phyloP scores from a whole-genome alignment of 805 yeast genomes.

The Yamadazyma laniorum region DNA sequence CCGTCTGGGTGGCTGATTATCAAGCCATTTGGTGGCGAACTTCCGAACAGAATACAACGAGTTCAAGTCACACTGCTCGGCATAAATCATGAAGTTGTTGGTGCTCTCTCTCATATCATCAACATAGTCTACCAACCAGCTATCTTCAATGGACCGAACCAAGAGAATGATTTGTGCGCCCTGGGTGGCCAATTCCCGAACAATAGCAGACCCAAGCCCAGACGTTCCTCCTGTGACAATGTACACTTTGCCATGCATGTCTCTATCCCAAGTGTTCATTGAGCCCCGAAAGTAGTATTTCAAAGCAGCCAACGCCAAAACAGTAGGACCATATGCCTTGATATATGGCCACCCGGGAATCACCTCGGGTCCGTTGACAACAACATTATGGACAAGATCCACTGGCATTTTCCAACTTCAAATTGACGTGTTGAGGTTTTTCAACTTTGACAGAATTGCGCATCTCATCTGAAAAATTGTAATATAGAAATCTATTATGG shows the following conservation, averaged over 20 bases:
- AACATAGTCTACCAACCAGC: constrained; percentile 77
- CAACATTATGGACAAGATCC: constrained; percentile 67
- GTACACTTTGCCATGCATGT: constrained; percentile 85
- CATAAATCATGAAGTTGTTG: constrained; percentile 73
- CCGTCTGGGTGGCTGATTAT: constrained; percentile 85
- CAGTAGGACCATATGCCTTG: constrained; percentile 55
- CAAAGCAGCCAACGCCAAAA: constrained; percentile 43
- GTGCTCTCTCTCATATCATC: constrained; percentile 72
- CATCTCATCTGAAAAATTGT: constrained; percentile 7
- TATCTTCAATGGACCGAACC: constrained; percentile 60
- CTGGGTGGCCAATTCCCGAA: constrained; percentile 63
- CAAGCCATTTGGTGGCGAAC: constrained; percentile 94
- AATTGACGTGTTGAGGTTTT: background rate
- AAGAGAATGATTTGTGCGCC: constrained; percentile 88
- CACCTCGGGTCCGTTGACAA: constrained; percentile 68
- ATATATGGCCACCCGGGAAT: constrained; percentile 74
- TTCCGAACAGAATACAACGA: constrained; percentile 74
- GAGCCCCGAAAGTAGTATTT: constrained; percentile 81
- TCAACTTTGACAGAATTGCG: background rate
- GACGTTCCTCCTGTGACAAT: constrained; percentile 91
- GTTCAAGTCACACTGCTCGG: constrained; percentile 84
- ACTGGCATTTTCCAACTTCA: constrained; percentile 62
- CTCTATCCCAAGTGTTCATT: constrained; percentile 86
- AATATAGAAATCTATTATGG: constrained; percentile 33
- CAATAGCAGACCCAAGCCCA: constrained; percentile 81